Base-by-base conservation (phyloP, 371 early-diverging fungal species). In the Mycotypha africana region DNA sequence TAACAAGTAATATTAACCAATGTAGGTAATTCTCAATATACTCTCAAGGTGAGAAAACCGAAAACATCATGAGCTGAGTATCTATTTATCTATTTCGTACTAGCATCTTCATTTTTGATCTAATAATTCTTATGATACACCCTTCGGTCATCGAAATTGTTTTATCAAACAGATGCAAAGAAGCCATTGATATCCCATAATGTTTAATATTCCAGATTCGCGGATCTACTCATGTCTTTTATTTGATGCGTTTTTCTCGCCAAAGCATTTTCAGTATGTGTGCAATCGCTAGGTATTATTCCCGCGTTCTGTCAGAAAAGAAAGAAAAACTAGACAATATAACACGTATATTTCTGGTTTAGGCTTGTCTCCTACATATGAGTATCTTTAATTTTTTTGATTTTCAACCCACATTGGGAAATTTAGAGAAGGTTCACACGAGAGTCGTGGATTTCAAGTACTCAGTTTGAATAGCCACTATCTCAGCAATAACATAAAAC, bases 201-300 rank as follows among this genome's bases (percentile, higher is more conserved):
- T 51, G 45, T 39, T 38, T 51, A 38, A 31, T 33, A 22, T 44
- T 51, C 24, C 51, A 51, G 44, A 50, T 50, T 38, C 43, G 38
- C 33, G 51, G 39, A 38, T 51, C 44, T 32, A 39, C 45, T 16
- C 43, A 39, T 37, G 38, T 42, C 38, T 49, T 49, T 31, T 49
- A 49, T 42, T 37, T 49, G 50, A 49, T 49, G 43, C 37, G 43
- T 38, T 49, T 42, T 38, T 37, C 22, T 14, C 36, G 43, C 30
- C 38, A 42, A 37, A 43, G 43, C 25, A 42, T 37, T 21, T 49
- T 42, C 16, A 49, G 31, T 36, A 42, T 49, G 49, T 47, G 12
- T 28, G 30, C 6, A 28, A 28, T 28, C 30, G 30, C 30, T 8
- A 28, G 12, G 30, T 28, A 30, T 47, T 11, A 44, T 22, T 40